These are phyloP conservation scores for Fusarium bulbicola DNA, from an alignment of 2,329 filamentous ascomycete species.

Conservation along the genomic window DNA sequence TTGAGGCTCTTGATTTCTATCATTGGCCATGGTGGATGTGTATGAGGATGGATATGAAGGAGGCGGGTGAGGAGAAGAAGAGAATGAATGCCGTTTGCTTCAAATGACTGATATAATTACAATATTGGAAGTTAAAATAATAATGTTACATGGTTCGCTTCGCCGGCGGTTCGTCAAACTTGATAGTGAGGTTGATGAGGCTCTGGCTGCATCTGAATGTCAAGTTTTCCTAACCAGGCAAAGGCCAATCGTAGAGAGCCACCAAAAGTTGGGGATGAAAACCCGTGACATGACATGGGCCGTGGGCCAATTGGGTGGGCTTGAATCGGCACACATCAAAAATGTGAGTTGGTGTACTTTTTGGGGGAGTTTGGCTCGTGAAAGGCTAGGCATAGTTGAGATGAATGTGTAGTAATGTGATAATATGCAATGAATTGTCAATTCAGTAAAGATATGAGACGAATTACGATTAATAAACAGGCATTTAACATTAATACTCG, in stretches of 20 bases:
- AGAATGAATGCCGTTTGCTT: not conserved
- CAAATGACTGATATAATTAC: conserved; percentile 12
- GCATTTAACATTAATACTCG: not conserved
- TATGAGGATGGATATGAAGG: not conserved
- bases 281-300: conserved; percentile 36
- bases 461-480: not conserved
- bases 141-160: conserved; percentile 36
- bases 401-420: too few species aligned
- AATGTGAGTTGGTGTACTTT: not conserved
- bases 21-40: conserved; percentile 30
- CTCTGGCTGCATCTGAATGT: conserved; percentile 15
- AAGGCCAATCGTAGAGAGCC: conserved; percentile 20
- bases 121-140: not conserved
- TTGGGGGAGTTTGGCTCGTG: not conserved
- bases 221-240: conserved; percentile 22
- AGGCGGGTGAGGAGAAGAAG: not conserved
- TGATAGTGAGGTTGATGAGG: conserved; percentile 27
- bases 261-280: conserved; percentile 19
- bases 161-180: not conserved
- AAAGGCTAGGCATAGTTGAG: not conserved
- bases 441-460: not conserved
- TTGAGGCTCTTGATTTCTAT: conserved; percentile 28
- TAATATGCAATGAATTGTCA: not conserved
- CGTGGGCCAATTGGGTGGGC: conserved; percentile 13
- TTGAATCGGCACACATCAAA: conserved; percentile 17